These are phyloP conservation scores for Cordia subcordata DNA, from an alignment of 257 asterid species.

Conservation along the genomic window DNA sequence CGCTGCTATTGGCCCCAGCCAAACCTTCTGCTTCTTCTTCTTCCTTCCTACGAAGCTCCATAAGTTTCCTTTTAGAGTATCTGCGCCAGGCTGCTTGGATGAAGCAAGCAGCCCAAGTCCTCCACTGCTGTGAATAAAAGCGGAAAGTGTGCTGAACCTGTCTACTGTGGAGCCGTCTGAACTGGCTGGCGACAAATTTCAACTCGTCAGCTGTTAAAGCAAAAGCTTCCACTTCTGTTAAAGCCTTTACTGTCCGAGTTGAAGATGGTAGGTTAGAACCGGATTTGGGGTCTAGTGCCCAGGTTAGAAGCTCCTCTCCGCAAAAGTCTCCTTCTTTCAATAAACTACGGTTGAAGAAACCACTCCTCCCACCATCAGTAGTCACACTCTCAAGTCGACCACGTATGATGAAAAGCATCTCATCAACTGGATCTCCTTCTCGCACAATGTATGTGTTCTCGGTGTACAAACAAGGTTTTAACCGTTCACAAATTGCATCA, in stretches of 20 bases:
- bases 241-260: slow-evolving; percentile 85
- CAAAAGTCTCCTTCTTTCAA: slow-evolving; percentile 92
- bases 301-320: slow-evolving; percentile 95
- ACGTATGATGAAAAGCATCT: slow-evolving; percentile 95
- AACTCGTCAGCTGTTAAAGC: slow-evolving; percentile 86
- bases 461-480: slow-evolving; percentile 80
- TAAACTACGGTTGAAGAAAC: slow-evolving; percentile 84
- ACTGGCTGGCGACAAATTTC: slow-evolving; percentile 91
- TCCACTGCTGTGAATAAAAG: slow-evolving; percentile 97
- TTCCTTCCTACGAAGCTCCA: slow-evolving; percentile 68
- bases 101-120: slow-evolving; percentile 97
- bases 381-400: slow-evolving; percentile 97
- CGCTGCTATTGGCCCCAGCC: slow-evolving; percentile 39
- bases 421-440: slow-evolving; percentile 99
- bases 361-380: slow-evolving; percentile 98
- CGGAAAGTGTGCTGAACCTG: slow-evolving; percentile 99
- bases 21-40: slow-evolving; percentile 53
- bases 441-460: slow-evolving; percentile 83
- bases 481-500: slow-evolving; percentile 94
- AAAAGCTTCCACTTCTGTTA: slow-evolving; percentile 84
- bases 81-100: slow-evolving; percentile 98
- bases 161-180: slow-evolving; percentile 92
- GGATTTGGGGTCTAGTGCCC: slow-evolving; percentile 94
- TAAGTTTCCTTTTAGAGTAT: slow-evolving; percentile 64
- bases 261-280: slow-evolving; percentile 92